Base-by-base conservation (phyloP, 2,329 filamentous ascomycete species). In the Neonectria hederae region DNA sequence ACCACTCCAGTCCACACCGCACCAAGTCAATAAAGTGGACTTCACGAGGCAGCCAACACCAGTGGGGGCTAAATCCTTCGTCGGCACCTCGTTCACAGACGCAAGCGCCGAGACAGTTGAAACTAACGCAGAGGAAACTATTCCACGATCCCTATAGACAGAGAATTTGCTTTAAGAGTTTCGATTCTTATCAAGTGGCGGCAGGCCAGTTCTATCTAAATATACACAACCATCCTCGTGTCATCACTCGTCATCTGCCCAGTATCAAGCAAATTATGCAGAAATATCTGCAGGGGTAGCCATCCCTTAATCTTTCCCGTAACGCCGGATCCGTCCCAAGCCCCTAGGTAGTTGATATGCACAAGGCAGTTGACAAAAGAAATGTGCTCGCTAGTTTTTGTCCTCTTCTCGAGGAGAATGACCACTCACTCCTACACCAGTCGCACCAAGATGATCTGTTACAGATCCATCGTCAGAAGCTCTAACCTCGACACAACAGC, bases 401-500 rank as follows among this genome's bases (percentile, higher is more conserved):
- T 65, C 66, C 59, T 65, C 61, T 7, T 51, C 26, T 43, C 5
- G 61, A 63, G 54, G 54, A 63, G 61, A 61, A 56, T 32, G 17
- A n/a, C 54, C 32, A 38, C 38, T 52, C 52, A 48, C 53, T 43
- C 38, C 57, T 51, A 54, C 42, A 49, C 48, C 43, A 4, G 8
- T 21, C 32, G 17, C 14, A 26, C 46, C 30, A 28, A 38, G 13
- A 21, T 22, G 35, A 17, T 45, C 26, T 26, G 35, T 70, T 74
- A 81, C 58, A 79, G 55, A 54, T 76, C 77, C 67, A 72, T 69
- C 5, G 79, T 80, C 65, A 81, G 66, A 24, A 79, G 71, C 61
- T 81, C 79, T 69, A 81, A 69, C 63, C 79, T 75, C 60, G 79
- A 77, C 40, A 77, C 67, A 17, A 80, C 71, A 22, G 77, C 70